Percentiles rank a stretch among this genome's conserved stretches.
Evolutionary conservation across 441 rosid genomes (phyloP).

Genomic region (Gossypium schwendimanii): DNA sequence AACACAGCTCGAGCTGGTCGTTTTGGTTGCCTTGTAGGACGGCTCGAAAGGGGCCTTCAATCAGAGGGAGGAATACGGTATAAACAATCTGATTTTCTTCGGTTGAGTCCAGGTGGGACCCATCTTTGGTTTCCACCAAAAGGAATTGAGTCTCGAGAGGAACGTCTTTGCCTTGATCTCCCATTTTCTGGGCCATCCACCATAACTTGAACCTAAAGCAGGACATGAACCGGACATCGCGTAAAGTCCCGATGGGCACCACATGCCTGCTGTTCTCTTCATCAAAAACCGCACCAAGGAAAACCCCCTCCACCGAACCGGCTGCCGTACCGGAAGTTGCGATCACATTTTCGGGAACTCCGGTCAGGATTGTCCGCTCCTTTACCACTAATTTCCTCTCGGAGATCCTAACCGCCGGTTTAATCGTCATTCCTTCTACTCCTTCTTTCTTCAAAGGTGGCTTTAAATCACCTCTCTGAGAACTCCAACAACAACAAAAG

Average conservation of each 20-base stretch:
- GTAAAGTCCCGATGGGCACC: constrained; percentile 49
- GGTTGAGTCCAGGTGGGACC: constrained; percentile 59
- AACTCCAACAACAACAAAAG: neutral
- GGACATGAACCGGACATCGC: constrained; percentile 74
- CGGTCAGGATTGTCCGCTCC: constrained; percentile 50
- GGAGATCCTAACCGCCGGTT: constrained; percentile 62
- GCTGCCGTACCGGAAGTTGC: constrained; percentile 54
- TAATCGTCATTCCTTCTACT: constrained; percentile 55
- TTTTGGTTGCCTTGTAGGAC: constrained; percentile 65
- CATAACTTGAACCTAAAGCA: constrained; percentile 83
- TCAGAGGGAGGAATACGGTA: constrained; percentile 77
- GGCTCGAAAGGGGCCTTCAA: constrained; percentile 69
- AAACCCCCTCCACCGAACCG: constrained; percentile 76
- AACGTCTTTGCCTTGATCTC: constrained; percentile 62
- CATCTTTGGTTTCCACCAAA: constrained; percentile 58
- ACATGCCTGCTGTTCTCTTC: constrained; percentile 57
- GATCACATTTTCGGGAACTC: constrained; percentile 68
- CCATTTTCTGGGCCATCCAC: constrained; percentile 98
- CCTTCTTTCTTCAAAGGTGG: constrained; percentile 22
- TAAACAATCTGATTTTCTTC: constrained; percentile 54
- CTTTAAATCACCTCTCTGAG: constrained; percentile 15
- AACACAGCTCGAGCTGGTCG: constrained; percentile 76
- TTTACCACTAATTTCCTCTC: constrained; percentile 59
- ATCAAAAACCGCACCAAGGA: constrained; percentile 62
- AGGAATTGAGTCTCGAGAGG: constrained; percentile 85